A percentile compares a stretch with the other conserved stretches of the same genome.
These are phyloP conservation scores for Citeromyces hawaiiensis DNA, from an alignment of 1,139 yeast genomes.

Conservation along the genomic window DNA sequence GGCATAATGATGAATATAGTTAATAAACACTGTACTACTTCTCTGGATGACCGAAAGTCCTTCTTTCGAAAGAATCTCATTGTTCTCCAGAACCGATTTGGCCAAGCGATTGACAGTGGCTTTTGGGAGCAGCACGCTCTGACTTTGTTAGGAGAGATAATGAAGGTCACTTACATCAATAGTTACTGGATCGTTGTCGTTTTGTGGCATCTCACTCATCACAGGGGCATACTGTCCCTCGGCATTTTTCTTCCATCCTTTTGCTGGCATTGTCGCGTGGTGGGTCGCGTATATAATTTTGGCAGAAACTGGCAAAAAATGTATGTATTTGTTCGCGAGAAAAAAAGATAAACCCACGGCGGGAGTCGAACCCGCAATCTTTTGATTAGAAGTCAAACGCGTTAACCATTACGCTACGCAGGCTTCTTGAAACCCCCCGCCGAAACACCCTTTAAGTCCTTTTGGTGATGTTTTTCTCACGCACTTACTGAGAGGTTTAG, in stretches of 20 bases:
- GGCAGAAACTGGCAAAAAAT: background rate
- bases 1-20: slow-evolving; percentile 52
- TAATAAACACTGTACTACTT: slow-evolving; percentile 62
- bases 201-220: slow-evolving; percentile 20
- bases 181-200: slow-evolving; percentile 43
- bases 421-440: no score
- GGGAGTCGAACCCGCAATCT: slow-evolving; percentile 4
- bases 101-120: slow-evolving; percentile 49
- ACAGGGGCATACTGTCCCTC: slow-evolving; percentile 3
- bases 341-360: slow-evolving; percentile 2
- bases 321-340: background rate
- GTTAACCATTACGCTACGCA: slow-evolving; percentile 4
- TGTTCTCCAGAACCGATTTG: slow-evolving; percentile 23
- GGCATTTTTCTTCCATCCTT: slow-evolving; percentile 6
- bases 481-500: no score
- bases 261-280: slow-evolving; percentile 7
- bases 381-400: slow-evolving; percentile 4
- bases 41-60: slow-evolving; percentile 55
- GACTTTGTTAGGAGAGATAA: slow-evolving; percentile 1
- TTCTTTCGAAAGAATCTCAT: slow-evolving; percentile 39
- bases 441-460: no score
- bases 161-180: slow-evolving; percentile 29
- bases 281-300: background rate
- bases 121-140: slow-evolving; percentile 47
- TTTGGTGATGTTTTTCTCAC: no score